Evolutionary conservation across 2,329 filamentous ascomycete species (phyloP), one percentile per base, ranked within the genome.

Genomic region (Albophoma yamanashiensis): DNA sequence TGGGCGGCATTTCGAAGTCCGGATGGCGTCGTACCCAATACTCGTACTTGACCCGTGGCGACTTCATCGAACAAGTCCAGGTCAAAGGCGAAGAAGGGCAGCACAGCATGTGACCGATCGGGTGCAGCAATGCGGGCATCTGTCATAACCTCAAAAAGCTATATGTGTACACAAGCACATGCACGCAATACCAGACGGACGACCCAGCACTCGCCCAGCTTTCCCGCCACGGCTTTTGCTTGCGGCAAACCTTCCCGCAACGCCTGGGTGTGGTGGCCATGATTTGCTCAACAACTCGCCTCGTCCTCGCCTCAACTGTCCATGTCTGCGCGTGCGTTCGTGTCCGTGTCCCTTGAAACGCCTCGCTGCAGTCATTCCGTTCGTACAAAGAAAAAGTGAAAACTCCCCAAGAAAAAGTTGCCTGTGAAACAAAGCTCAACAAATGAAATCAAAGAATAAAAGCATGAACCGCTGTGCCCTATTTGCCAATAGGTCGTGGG

Each of bases 401-500:
- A 20, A 14, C 5, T 27, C 36, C 36, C 15, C 31, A 25, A n/a
- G n/a, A 53, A 43, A 56, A 58, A 60, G 39, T 22, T 25, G 40
- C 34, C 58, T 55, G 56, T 56, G 63, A 63, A 62, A 62, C 25
- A 27, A 62, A 60, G n/a, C 60, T 56, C 40, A 62, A 60, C 64
- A 61, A 60, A 38, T 11, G 34, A 25, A 59, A 22, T 55, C 20
- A 56, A 52, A 17, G n/a, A 58, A 39, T n/a, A 55, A 57, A 53
- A 53, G n/a, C 50, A 22, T n/a, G 31, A 17, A 22, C 17, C 50
- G 36, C 17, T 22, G 34, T 36, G 8, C 8, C 27, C 31, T 62
- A 71, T 63, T 66, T 70, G 47, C 63, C 69, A 55, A 63, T 59
- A 4, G 75, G 70, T 36, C 74, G 71, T 56, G 78, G 77, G 3